Evolutionary conservation across 306 rosid genomes (phyloP).

Genomic region (Gillenia trifoliata): DNA sequence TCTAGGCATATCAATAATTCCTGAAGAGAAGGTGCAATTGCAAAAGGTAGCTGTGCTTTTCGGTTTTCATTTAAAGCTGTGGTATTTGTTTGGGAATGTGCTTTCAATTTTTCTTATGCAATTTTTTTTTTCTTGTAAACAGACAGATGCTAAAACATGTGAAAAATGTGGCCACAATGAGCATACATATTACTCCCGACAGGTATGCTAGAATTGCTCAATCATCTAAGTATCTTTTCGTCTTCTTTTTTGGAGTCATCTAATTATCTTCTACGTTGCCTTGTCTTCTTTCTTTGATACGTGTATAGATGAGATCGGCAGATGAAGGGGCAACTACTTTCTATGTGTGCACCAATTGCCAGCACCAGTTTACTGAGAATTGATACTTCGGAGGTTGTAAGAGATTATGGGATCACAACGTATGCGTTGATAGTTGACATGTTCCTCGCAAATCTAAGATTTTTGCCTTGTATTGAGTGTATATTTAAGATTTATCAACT

Average conservation of each 20-base stretch:
- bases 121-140: slow-evolving; percentile 3
- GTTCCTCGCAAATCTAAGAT: neutral
- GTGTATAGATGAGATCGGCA: slow-evolving; percentile 52
- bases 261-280: too few species aligned
- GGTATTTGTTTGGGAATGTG: neutral
- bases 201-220: slow-evolving; percentile 9
- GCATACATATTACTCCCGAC: slow-evolving; percentile 47
- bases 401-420: neutral
- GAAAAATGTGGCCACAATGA: slow-evolving; percentile 83
- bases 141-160: slow-evolving; percentile 54
- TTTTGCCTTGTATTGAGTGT: neutral
- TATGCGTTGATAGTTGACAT: neutral
- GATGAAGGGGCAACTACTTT: slow-evolving; percentile 63
- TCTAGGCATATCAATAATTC: slow-evolving; percentile 35
- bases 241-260: neutral
- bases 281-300: neutral
- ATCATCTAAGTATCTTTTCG: neutral
- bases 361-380: slow-evolving; percentile 43
- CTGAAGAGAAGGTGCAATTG: slow-evolving; percentile 46
- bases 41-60: slow-evolving; percentile 34
- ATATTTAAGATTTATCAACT: neutral
- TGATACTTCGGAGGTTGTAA: neutral
- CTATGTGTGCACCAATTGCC: slow-evolving; percentile 44
- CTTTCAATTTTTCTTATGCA: neutral
- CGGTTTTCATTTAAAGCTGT: neutral